Percentiles rank a stretch among this genome's conserved stretches.
Conservation (phyloP, 768 basidiomycete species). For the Lentinula sp. region DNA sequence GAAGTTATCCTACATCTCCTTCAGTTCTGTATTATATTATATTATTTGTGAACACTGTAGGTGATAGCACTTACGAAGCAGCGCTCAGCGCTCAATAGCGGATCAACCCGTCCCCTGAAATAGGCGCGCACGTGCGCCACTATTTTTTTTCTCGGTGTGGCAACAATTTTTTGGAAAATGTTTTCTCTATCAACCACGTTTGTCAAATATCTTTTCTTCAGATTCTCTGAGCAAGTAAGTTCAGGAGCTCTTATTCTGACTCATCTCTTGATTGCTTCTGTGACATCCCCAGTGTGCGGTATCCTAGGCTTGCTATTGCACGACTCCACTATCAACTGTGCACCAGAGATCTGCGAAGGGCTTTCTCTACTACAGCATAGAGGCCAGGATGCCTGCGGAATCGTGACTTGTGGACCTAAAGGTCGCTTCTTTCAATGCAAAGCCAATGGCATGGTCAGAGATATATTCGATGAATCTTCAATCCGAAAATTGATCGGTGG, state of each 20-base stretch:
- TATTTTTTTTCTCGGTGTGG: not conserved
- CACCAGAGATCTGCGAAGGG: conserved; percentile 88
- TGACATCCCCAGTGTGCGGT: conserved; percentile 65
- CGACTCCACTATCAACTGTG: conserved; percentile 68
- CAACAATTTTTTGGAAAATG: conserved; percentile 1
- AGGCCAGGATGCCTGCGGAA: conserved; percentile 97
- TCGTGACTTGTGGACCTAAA: conserved; percentile 92
- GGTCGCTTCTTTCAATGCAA: conserved; percentile 98
- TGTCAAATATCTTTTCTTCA: not conserved
- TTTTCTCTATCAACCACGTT: not conserved
- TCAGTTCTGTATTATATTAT: too few species aligned
- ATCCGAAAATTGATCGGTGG: conserved; percentile 77
- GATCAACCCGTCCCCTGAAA: not conserved
- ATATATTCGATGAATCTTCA: conserved; percentile 83
- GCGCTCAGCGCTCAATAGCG: too few species aligned
- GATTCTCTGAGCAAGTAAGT: not conserved
- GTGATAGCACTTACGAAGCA: too few species aligned
- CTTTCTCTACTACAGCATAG: conserved; percentile 94
- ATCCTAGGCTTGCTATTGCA: conserved; percentile 85
- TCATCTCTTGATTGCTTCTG: conserved; percentile 11
- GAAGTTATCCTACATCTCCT: too few species aligned
- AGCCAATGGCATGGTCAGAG: conserved; percentile 98
- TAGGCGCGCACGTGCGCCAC: not conserved
- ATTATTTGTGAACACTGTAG: too few species aligned
- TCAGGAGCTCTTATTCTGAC: not conserved